These are phyloP conservation scores for Curvularia lunata DNA, from an alignment of 2,329 filamentous ascomycete genomes.

Conservation along the genomic window DNA sequence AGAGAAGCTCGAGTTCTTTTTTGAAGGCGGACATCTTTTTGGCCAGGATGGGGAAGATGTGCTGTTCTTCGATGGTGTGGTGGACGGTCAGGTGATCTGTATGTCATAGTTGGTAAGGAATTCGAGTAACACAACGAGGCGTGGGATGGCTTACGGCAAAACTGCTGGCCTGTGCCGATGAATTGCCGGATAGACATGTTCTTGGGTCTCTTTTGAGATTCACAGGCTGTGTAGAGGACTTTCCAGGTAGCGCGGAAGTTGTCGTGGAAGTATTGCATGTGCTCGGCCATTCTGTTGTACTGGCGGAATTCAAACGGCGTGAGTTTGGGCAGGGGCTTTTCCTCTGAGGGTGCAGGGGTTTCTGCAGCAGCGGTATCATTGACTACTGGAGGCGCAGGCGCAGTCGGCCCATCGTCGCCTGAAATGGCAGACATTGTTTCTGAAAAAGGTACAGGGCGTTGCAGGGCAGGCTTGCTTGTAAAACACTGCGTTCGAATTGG, in stretches of 20 bases:
- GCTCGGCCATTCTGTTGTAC: slow-evolving; percentile 76
- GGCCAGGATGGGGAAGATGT: slow-evolving; percentile 81
- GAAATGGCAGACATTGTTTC: slow-evolving; percentile 13
- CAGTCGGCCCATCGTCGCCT: slow-evolving; percentile 6
- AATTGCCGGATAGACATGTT: slow-evolving; percentile 73
- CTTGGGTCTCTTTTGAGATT: slow-evolving; percentile 63
- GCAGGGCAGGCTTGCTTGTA: slow-evolving; percentile 2
- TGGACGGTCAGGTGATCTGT: slow-evolving; percentile 69
- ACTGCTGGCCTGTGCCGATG: slow-evolving; percentile 70
- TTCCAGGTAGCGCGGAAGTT: slow-evolving; percentile 65
- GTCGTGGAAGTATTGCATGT: slow-evolving; percentile 71
- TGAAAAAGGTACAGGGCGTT: background rate
- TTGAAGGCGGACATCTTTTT: slow-evolving; percentile 79
- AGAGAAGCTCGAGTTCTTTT: slow-evolving; percentile 68
- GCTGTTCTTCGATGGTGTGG: slow-evolving; percentile 81
- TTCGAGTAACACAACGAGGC: background rate
- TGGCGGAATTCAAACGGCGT: slow-evolving; percentile 69
- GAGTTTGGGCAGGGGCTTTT: slow-evolving; percentile 64
- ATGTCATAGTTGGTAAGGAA: background rate
- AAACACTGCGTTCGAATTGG: background rate
- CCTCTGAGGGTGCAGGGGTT: slow-evolving; percentile 11
- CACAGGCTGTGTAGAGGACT: slow-evolving; percentile 70
- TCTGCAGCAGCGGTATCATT: slow-evolving; percentile 6
- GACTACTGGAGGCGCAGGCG: slow-evolving; percentile 6
- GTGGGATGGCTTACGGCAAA: slow-evolving; percentile 55